Conservation (phyloP, 2,329 filamentous ascomycete genomes). For the Aspergillus ochraceoroseus region DNA sequence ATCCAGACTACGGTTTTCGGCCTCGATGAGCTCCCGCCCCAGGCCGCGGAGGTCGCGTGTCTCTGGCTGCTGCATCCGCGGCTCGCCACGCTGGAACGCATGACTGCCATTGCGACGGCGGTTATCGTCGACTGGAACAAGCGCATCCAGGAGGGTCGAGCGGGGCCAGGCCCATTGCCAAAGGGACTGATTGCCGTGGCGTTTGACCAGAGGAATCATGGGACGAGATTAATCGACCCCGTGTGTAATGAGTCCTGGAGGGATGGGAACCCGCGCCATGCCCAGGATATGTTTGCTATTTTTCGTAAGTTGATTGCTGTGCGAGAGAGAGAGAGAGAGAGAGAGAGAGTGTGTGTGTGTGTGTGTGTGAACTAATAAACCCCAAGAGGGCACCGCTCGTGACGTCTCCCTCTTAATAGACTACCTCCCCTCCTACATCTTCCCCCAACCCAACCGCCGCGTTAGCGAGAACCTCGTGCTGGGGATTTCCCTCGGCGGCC, state of each 20-base stretch:
- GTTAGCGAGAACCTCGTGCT: slow-evolving; percentile 65
- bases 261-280: slow-evolving; percentile 72
- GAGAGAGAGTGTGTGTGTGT: too few species aligned
- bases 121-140: slow-evolving; percentile 65
- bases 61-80: slow-evolving; percentile 92
- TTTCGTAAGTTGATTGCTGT: slow-evolving; percentile 62
- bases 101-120: slow-evolving; percentile 68
- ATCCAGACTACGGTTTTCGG: slow-evolving; percentile 77
- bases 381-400: slow-evolving; percentile 57
- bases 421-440: slow-evolving; percentile 69
- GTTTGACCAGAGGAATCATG: slow-evolving; percentile 94
- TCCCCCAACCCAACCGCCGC: slow-evolving; percentile 47
- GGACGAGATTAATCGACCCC: slow-evolving; percentile 62
- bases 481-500: slow-evolving; percentile 81
- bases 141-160: slow-evolving; percentile 31
- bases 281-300: slow-evolving; percentile 83
- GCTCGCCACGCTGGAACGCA: slow-evolving; percentile 62
- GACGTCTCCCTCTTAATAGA: slow-evolving; percentile 74
- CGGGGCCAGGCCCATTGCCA: slow-evolving; percentile 27
- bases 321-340: too few species aligned
- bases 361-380: slow-evolving; percentile 2
- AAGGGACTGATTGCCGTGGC: slow-evolving; percentile 71
- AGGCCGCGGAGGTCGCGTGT: slow-evolving; percentile 59
- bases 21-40: slow-evolving; percentile 63
- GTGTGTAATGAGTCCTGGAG: slow-evolving; percentile 73